Evolutionary conservation across 179 eudicot genomes (phyloP).

Genomic region (Corrigiola litoralis): DNA sequence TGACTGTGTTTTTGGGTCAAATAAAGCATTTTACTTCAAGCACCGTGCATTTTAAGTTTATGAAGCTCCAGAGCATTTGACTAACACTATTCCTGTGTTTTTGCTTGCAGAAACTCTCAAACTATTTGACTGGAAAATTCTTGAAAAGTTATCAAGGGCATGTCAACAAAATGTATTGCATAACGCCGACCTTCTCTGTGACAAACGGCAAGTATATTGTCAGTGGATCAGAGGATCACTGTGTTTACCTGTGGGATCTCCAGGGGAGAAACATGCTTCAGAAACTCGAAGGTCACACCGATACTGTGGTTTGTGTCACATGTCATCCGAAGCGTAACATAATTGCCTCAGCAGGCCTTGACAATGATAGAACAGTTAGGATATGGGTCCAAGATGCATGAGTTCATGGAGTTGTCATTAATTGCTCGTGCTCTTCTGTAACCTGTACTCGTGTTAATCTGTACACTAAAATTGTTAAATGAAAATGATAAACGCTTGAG

Average conservation of each 20-base stretch:
- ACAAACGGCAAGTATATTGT: slow-evolving; percentile 80
- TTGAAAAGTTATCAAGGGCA: slow-evolving; percentile 73
- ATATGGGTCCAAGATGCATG: slow-evolving; percentile 72
- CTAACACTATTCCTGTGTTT: background rate
- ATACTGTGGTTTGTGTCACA: slow-evolving; percentile 72
- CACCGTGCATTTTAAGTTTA: background rate
- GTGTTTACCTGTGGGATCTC: slow-evolving; percentile 88
- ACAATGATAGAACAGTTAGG: slow-evolving; percentile 64
- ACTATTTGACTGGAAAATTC: slow-evolving; percentile 67
- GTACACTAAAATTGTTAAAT: slow-evolving; percentile 1
- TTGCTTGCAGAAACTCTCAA: slow-evolving; percentile 76
- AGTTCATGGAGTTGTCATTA: background rate
- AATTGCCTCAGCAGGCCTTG: slow-evolving; percentile 87
- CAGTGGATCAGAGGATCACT: slow-evolving; percentile 87
- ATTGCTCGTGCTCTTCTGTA: background rate
- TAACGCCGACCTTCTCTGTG: slow-evolving; percentile 80
- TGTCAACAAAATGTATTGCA: slow-evolving; percentile 52
- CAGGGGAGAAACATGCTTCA: slow-evolving; percentile 73
- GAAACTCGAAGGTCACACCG: slow-evolving; percentile 87
- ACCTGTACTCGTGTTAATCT: background rate
- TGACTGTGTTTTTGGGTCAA: no score
- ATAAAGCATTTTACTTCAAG: no score
- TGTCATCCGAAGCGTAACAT: slow-evolving; percentile 77
- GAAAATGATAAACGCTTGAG: no score
- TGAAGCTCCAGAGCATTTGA: no score